A percentile compares a stretch with the other conserved stretches of the same genome.
These are phyloP conservation scores for Colletotrichum nymphaeae DNA, from an alignment of 2,329 filamentous ascomycete species.

Conservation along the genomic window DNA sequence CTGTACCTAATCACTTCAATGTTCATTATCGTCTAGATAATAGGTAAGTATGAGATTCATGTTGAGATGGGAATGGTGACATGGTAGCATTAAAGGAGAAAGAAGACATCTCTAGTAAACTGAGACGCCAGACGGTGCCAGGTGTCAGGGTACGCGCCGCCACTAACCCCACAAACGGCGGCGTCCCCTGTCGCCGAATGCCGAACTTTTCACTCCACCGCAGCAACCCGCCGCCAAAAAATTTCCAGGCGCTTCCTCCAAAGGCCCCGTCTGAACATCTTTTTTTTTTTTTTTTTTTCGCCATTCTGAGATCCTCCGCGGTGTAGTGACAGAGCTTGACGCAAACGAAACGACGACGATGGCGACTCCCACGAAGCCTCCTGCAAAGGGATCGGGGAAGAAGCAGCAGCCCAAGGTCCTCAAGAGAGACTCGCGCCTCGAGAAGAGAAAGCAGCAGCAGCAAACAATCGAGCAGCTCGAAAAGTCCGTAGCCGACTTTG, in stretches of 20 bases:
- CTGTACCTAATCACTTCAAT: too few relatives aligned
- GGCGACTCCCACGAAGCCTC: constrained; percentile 39
- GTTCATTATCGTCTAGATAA: too few relatives aligned
- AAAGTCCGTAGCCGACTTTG: constrained; percentile 53
- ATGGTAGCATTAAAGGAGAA: too few relatives aligned
- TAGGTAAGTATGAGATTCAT: too few relatives aligned
- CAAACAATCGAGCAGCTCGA: constrained; percentile 53
- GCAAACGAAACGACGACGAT: constrained; percentile 13
- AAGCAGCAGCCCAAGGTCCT: constrained; percentile 45
- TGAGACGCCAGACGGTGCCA: not conserved
- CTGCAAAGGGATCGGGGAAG: constrained; percentile 36
- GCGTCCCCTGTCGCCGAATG: constrained; percentile 31
- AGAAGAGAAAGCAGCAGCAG: constrained; percentile 51
- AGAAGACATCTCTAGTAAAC: too few relatives aligned
- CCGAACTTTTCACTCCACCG: constrained; percentile 31
- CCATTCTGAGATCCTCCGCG: not conserved
- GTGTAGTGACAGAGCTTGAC: not conserved
- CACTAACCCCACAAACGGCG: constrained; percentile 15
- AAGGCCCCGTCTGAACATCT: not conserved
- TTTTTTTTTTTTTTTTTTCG: not conserved
- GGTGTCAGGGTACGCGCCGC: rapidly evolving
- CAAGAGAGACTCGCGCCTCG: constrained; percentile 43
- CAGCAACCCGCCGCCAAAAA: constrained; percentile 21
- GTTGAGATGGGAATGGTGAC: too few relatives aligned
- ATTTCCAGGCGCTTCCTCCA: constrained; percentile 19